Base-by-base conservation (phyloP, 208 protist species). In the Perkinsela sp. region DNA sequence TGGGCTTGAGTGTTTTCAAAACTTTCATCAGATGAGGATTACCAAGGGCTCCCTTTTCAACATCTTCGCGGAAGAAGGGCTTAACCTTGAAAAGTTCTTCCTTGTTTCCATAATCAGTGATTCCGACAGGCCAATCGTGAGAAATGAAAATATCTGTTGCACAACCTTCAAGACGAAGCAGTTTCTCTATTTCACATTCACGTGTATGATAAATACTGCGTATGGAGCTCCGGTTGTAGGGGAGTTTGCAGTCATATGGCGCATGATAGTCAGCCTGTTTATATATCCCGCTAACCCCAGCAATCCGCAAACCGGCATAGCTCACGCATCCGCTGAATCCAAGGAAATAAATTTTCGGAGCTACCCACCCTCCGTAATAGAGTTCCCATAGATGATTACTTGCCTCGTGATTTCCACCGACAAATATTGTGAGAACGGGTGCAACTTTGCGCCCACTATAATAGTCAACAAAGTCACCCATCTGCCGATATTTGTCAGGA, bases 401-500 rank as follows among this genome's bases (percentile, higher is more conserved):
- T 6, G 92, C 90, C 75, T 99, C 96, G 77, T 99, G 96, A 77
- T 99, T 98, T 65, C 96, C 96, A 28, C 96, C 96, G 66, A 99
- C 83, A 74, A 98, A 97, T 15, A 99, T 74, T 28, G 96, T 99
- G 6, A 96, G 78, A 22, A 96, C 88, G 6, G 95, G 95, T n/a
- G 94, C 95, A 1, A 67, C 32, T 66, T 75, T 74, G 57, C 87
- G 73, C 29, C 82, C 79, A 6, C 75, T 73, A 73, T 93, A 96
- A 78, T 98, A 99, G 66, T 93, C 81, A 71, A 90, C 82, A 74
- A 99, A 99, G 69, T 89, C 84, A 16, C 88, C 84, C 70, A 97
- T 77, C 1, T 57, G 65, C 30, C 86, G 80, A 76, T 95, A 97
- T 73, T 97, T 97, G 6, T 83, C 74, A 0, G 95, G 95, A 22